These are phyloP conservation scores for Xerocomus potaroensis DNA, from an alignment of 768 basidiomycete genomes.

Conservation along the genomic window DNA sequence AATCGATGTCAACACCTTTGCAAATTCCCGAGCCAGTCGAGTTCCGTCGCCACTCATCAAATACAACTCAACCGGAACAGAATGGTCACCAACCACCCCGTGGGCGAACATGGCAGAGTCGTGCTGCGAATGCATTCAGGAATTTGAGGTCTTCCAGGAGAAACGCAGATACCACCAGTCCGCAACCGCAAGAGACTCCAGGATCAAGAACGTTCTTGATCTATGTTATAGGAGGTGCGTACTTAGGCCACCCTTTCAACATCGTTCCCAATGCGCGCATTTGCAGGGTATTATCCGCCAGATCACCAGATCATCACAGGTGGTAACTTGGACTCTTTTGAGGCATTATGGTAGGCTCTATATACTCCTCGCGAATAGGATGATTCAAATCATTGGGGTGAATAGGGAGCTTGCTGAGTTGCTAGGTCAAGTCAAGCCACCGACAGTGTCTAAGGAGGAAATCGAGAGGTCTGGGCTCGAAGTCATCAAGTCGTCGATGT, in stretches of 20 bases:
- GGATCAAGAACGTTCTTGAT: constrained; percentile 71
- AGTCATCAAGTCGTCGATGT: constrained; percentile 53
- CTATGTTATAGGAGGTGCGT: constrained; percentile 79
- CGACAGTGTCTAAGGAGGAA: constrained; percentile 77
- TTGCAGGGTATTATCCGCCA: constrained; percentile 83
- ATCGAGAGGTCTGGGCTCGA: constrained; percentile 82
- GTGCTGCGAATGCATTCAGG: constrained; percentile 59
- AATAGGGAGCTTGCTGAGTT: constrained; percentile 77
- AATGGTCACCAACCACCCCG: constrained; percentile 22
- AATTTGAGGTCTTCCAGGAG: constrained; percentile 43
- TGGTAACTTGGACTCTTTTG: constrained; percentile 71
- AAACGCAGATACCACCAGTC: constrained; percentile 16
- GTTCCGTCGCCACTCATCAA: constrained; percentile 15
- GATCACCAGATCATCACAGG: constrained; percentile 88
- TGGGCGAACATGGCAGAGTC: constrained; percentile 51
- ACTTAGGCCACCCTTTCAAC: neutral
- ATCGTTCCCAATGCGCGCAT: constrained; percentile 4
- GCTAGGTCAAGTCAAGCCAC: constrained; percentile 76
- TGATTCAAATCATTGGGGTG: neutral
- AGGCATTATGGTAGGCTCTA: constrained; percentile 62
- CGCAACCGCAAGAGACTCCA: constrained; percentile 21
- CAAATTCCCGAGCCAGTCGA: constrained; percentile 26
- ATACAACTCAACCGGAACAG: constrained; percentile 12
- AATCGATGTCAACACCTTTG: constrained; percentile 22
- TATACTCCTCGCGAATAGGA: neutral